Evolutionary conservation across 192 early-diverging fungal species (phyloP).

Genomic region (Rhizoclosmatium sp.): DNA sequence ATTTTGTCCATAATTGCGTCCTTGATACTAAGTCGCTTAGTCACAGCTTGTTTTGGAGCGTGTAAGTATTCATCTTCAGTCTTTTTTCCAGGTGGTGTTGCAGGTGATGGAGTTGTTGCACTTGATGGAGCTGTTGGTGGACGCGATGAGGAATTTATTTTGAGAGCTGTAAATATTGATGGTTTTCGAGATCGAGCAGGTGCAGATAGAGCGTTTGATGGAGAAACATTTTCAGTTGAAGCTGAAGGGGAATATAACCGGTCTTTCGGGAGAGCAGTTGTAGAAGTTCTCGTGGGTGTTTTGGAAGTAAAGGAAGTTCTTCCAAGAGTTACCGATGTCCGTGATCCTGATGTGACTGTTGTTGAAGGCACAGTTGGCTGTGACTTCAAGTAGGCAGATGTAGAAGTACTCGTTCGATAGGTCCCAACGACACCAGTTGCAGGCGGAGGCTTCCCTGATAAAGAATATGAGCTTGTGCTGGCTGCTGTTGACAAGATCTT

Average conservation of each 20-base stretch:
- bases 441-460: not conserved
- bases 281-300: too few species aligned
- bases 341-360: not conserved
- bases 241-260: not conserved
- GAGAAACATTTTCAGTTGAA: not conserved
- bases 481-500: not conserved
- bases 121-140: not conserved
- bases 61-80: not conserved
- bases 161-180: slow-evolving; percentile 23
- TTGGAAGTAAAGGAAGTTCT: too few species aligned
- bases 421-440: not conserved
- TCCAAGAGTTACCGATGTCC: too few species aligned
- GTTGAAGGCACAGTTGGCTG: not conserved
- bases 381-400: not conserved
- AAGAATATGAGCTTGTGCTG: not conserved
- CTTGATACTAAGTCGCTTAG: slow-evolving; percentile 13
- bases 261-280: too few species aligned
- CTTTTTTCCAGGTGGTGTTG: not conserved
- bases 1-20: slow-evolving; percentile 24
- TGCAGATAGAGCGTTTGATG: not conserved
- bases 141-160: not conserved
- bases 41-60: not conserved
- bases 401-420: not conserved
- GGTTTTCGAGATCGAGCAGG: not conserved
- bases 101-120: not conserved